Evolutionary conservation across 495 filamentous ascomycete species (phyloP), one percentile per base, ranked within the genome.

Genomic region (Chaetomium tenue): DNA sequence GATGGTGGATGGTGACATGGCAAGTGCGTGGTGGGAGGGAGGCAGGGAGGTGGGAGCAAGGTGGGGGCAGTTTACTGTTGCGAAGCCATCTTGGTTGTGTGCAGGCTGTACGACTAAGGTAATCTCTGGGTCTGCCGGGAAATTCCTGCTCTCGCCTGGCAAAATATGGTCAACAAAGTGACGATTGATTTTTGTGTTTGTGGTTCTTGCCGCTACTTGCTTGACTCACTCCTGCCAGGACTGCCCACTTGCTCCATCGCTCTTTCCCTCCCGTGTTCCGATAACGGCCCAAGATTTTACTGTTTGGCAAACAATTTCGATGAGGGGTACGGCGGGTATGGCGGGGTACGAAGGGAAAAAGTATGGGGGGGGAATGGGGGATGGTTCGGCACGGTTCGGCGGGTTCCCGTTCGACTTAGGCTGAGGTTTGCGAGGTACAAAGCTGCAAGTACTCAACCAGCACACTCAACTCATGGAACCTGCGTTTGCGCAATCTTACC

Each of bases 31-130:
- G 54, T 47, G 20, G 55, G 16, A 50, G 51, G 33, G 15, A 30
- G 3, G 53, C 22, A 33, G 8, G 22, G 12, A 33, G n/a, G 48
- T 18, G 37, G 44, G 61, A 42, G 20, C 33, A 20, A 40, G 44
- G 62, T 20, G 28, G 47, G 55, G 60, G 48, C 9, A 25, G 30
- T 67, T 62, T 73, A 75, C 73, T 75, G 70, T 70, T 74, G 73
- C 48, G 72, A 69, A 65, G 71, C 63, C 73, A 75, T 75, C 57
- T 69, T 70, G 51, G 47, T 9, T 16, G 42, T 23, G 15, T 53
- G 33, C 30, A 22, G 40, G 5, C 22, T 50, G 20, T 26, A 6
- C 47, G 39, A 30, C 22, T 59, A 39, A 39, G 30, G 50, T 60
- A 48, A 52, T 63, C 40, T 60, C 50, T 51, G 58, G 58, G 33